phyloP scores from a whole-genome alignment of 2,329 filamentous ascomycete genomes.

The Botrytis byssoidea region DNA sequence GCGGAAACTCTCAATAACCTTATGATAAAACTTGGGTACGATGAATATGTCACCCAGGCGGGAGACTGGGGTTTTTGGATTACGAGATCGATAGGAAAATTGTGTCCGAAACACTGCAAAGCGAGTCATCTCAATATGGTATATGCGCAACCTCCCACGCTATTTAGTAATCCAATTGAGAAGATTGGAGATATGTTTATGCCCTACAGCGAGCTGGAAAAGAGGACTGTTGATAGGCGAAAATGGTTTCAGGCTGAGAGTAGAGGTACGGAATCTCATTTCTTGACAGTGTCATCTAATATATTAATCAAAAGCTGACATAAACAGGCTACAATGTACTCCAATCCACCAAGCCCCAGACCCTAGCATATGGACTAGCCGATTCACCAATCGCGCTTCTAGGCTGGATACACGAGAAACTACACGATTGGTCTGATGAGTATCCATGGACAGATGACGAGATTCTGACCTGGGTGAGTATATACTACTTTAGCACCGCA shows the following conservation, averaged over 20 bases:
- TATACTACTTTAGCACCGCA: slow-evolving; percentile 61
- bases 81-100: slow-evolving; percentile 57
- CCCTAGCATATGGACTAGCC: slow-evolving; percentile 65
- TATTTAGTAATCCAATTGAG: slow-evolving; percentile 53
- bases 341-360: slow-evolving; percentile 70
- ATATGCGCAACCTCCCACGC: slow-evolving; percentile 47
- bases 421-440: slow-evolving; percentile 71
- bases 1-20: slow-evolving; percentile 51
- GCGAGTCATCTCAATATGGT: slow-evolving; percentile 63
- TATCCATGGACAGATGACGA: slow-evolving; percentile 77
- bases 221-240: slow-evolving; percentile 46
- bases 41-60: slow-evolving; percentile 51
- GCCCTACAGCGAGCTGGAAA: slow-evolving; percentile 53
- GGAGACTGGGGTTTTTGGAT: slow-evolving; percentile 68
- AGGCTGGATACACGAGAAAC: slow-evolving; percentile 79
- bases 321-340: slow-evolving; percentile 54
- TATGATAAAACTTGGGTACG: slow-evolving; percentile 67
- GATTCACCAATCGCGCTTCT: slow-evolving; percentile 67
- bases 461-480: slow-evolving; percentile 64
- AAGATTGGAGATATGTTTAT: slow-evolving; percentile 55
- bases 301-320: not conserved
- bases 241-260: slow-evolving; percentile 57
- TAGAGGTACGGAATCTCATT: not conserved
- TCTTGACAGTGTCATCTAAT: not conserved
- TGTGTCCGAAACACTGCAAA: slow-evolving; percentile 57